These are phyloP conservation scores for Lanmaoa rubissima DNA, from an alignment of 768 basidiomycete genomes.

Conservation along the genomic window DNA sequence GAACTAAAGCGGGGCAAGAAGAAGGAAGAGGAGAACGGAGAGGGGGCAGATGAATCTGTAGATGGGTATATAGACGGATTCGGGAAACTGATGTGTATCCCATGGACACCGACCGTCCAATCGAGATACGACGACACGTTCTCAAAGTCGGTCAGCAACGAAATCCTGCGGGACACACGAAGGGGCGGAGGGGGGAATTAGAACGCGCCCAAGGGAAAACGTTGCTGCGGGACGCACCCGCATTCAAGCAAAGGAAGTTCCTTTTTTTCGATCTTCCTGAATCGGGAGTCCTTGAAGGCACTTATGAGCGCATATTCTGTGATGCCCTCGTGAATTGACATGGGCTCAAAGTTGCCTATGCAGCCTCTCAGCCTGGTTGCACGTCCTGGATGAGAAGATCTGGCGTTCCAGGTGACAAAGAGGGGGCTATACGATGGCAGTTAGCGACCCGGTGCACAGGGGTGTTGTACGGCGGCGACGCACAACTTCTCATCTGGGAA, in stretches of 20 bases:
- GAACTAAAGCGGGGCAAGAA: slow-evolving; percentile 54
- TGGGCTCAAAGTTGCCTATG: slow-evolving; percentile 88
- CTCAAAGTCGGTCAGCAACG: slow-evolving; percentile 92
- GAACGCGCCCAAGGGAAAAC: background rate
- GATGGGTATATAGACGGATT: slow-evolving; percentile 63
- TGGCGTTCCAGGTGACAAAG: slow-evolving; percentile 96
- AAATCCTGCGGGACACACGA: slow-evolving; percentile 54
- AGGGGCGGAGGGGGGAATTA: background rate
- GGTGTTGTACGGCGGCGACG: slow-evolving; percentile 34
- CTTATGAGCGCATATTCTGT: slow-evolving; percentile 90
- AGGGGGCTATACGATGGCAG: slow-evolving; percentile 49
- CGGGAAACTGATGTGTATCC: slow-evolving; percentile 85
- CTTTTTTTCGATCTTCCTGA: slow-evolving; percentile 70
- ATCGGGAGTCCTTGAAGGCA: slow-evolving; percentile 86
- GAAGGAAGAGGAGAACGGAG: slow-evolving; percentile 66
- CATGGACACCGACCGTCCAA: slow-evolving; percentile 92
- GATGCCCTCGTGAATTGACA: slow-evolving; percentile 71
- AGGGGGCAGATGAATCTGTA: slow-evolving; percentile 55
- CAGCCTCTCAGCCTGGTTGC: slow-evolving; percentile 79
- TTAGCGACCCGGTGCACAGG: slow-evolving; percentile 3
- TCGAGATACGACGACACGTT: slow-evolving; percentile 80
- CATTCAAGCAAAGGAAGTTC: slow-evolving; percentile 86
- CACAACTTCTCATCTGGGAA: slow-evolving; percentile 82
- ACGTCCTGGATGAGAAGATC: slow-evolving; percentile 56
- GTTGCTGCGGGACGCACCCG: slow-evolving; percentile 53